These are phyloP conservation scores for Elongisporangium anandrum DNA, from an alignment of 352 stramenopile genomes.

Conservation along the genomic window DNA sequence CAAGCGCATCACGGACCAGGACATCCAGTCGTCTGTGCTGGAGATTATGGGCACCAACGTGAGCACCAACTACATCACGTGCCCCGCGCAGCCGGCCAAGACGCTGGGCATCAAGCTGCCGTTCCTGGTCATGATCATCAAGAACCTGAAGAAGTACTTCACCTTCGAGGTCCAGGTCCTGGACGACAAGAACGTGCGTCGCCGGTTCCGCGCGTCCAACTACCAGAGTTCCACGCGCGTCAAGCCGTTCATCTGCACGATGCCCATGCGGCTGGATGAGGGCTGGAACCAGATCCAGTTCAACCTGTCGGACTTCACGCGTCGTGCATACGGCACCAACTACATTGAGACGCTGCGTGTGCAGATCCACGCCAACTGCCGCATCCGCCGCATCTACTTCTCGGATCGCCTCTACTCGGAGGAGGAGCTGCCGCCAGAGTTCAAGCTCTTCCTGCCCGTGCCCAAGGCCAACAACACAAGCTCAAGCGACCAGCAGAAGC, in stretches of 20 bases:
- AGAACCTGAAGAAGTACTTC: conserved; percentile 99
- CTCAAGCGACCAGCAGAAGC: conserved; percentile 38
- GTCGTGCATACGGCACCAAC: conserved; percentile 96
- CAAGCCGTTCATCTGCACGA: conserved; percentile 98
- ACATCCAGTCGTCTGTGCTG: conserved; percentile 97
- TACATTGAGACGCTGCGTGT: conserved; percentile 97
- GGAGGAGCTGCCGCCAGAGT: conserved; percentile 95
- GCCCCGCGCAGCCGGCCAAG: conserved; percentile 91
- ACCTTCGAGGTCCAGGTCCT: conserved; percentile 98
- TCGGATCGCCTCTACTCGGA: conserved; percentile 96
- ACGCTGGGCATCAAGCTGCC: conserved; percentile 97
- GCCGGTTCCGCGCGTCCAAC: conserved; percentile 95
- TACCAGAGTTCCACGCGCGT: conserved; percentile 97
- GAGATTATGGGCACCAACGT: conserved; percentile 99
- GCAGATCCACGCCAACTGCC: conserved; percentile 97
- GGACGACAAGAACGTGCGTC: conserved; percentile 97
- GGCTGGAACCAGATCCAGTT: conserved; percentile 99
- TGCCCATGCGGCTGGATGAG: conserved; percentile 98
- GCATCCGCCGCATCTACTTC: conserved; percentile 97
- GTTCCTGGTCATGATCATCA: conserved; percentile 99
- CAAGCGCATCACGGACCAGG: conserved; percentile 97
- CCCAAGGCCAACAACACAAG: conserved; percentile 74
- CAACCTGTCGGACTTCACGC: conserved; percentile 96
- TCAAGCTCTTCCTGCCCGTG: conserved; percentile 97
- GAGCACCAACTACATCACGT: conserved; percentile 97